Base-by-base conservation (phyloP, 148 eudicot genomes). In the Tetragonia tetragonoides region DNA sequence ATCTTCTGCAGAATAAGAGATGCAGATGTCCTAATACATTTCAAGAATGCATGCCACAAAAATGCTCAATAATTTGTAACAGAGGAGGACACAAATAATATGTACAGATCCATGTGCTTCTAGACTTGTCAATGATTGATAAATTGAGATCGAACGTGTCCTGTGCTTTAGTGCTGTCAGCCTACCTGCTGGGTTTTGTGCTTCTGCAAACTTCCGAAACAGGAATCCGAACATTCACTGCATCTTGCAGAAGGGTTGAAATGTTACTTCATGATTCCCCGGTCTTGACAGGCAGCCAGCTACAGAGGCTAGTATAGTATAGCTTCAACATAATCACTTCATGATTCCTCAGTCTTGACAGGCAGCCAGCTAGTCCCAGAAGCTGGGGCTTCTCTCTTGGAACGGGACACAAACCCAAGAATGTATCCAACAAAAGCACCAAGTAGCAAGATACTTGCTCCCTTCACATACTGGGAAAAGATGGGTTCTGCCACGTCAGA, bases 351-450 rank as follows among this genome's bases (percentile, higher is more conserved):
- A 15, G 81, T 90, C 87, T 90, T 92, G 74, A 94, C 91, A 21
- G 91, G 91, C 70, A 83, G 78, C 97, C 97, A 94, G 42, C 62
- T 81, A 18, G 72, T 77, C 21, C 79, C 82, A 16, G 82, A 51
- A 67, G 77, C 56, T 41, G 75, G 62, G 75, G 75, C 76, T 53
- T 85, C 82, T 83, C 79, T 87, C 80, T 84, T 82, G 18, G 85
- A 76, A 57, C 82, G 93, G 10, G 92, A 83, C 64, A 87, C 61
- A 53, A 87, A 88, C 59, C 98, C 96, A 6, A 91, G 38, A 72
- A 92, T 72, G 67, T 92, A 91, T 23, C 99, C 99, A 17, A 88
- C 49, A 73, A 92, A 85, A 63, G 88, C 90, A 40, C 97, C 91
- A 24, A 95, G 86, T 37, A 89, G 75, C 56, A 95, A 82, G 15